phyloP scores from a whole-genome alignment of 305 asterid genomes.

The Stenogyne calaminthoides region DNA sequence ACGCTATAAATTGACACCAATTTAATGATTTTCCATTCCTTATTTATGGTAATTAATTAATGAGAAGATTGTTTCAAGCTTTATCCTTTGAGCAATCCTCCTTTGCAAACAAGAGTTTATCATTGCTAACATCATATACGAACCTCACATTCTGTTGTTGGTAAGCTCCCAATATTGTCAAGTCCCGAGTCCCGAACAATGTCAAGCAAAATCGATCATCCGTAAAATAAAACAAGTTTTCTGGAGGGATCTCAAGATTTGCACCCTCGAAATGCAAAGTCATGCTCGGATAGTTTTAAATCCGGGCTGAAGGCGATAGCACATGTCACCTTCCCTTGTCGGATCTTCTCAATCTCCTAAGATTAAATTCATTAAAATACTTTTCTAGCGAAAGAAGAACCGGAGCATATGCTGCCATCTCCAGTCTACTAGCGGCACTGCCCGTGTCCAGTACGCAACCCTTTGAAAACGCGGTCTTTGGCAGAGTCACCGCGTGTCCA shows the following conservation, averaged over 20 bases:
- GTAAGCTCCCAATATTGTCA: background rate
- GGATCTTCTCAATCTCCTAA: background rate
- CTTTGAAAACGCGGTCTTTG: background rate
- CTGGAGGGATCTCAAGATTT: background rate
- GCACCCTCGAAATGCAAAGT: background rate
- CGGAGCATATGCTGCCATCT: background rate
- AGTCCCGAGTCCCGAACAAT: background rate
- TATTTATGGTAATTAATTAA: no score
- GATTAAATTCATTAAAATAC: background rate
- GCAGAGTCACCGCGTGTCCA: background rate
- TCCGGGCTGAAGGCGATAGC: background rate
- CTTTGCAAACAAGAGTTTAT: background rate
- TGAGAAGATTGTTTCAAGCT: no score
- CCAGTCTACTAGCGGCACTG: background rate
- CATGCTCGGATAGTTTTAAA: background rate
- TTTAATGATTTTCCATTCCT: no score
- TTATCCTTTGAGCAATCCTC: background rate
- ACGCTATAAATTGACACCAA: no score
- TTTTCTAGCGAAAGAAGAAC: background rate
- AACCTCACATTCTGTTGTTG: background rate
- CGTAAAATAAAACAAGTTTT: background rate
- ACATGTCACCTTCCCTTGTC: background rate
- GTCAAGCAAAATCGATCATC: background rate
- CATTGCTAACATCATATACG: background rate
- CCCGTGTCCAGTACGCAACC: background rate